Conservation (phyloP, 1,284 basidiomycete genomes). For the Microbotryomycetes sp. region DNA sequence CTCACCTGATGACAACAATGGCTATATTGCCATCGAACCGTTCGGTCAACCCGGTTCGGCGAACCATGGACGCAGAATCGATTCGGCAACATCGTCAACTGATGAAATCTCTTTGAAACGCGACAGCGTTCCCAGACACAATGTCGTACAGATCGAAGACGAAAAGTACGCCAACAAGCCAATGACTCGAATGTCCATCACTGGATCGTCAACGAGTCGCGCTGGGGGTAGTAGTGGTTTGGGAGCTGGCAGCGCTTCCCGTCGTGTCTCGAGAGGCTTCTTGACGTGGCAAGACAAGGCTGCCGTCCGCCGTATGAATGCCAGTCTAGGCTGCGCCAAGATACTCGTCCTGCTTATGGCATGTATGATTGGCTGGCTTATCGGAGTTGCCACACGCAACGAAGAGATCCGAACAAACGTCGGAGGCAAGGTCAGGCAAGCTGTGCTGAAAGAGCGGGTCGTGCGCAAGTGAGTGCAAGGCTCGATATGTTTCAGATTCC, state of each 20-base stretch:
- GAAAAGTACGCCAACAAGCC: neutral
- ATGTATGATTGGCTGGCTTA: constrained; percentile 8
- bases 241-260: no score
- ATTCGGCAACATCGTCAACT: neutral
- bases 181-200: neutral
- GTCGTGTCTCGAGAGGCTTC: neutral
- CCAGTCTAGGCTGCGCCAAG: neutral
- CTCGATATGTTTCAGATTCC: neutral
- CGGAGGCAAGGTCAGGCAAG: neutral
- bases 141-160: neutral
- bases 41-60: neutral
- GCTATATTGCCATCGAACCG: neutral
- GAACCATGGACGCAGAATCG: no score
- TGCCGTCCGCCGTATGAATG: neutral
- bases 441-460: neutral
- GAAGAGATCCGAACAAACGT: neutral
- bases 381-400: constrained; percentile 7
- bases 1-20: neutral
- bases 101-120: neutral
- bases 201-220: neutral
- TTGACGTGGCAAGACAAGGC: constrained; percentile 4
- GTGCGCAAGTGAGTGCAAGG: neutral
- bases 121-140: neutral
- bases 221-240: neutral
- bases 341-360: neutral